Evolutionary conservation across 2,329 filamentous ascomycete genomes (phyloP).

Genomic region (Delphinella strobiligena): DNA sequence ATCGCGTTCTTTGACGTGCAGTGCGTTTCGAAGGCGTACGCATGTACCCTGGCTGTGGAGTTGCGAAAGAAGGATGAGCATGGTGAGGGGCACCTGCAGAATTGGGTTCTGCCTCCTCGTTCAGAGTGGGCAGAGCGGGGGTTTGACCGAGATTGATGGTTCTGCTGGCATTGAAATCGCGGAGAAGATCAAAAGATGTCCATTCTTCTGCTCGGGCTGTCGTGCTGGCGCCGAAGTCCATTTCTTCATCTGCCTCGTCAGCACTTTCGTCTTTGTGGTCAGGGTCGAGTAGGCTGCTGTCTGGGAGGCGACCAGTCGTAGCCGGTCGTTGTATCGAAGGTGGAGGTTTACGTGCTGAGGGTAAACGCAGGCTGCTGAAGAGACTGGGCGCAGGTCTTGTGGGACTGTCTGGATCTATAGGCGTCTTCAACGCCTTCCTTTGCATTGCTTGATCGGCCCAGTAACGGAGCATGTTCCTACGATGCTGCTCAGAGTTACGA

Average conservation of each 20-base stretch:
- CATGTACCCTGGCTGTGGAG: conserved; percentile 27
- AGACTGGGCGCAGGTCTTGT: conserved; percentile 5
- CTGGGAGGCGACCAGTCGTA: background rate
- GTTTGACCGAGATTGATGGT: background rate
- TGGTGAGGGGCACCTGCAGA: too few species aligned
- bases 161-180: conserved; percentile 14
- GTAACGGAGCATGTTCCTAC: conserved; percentile 41
- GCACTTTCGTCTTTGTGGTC: background rate
- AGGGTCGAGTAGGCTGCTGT: background rate
- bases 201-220: conserved; percentile 22
- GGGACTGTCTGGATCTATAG: conserved; percentile 9
- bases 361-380: conserved; percentile 9
- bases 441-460: conserved; percentile 38
- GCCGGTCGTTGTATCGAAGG: conserved; percentile 4
- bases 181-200: conserved; percentile 25
- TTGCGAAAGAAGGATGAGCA: conserved; percentile 10
- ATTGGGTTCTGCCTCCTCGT: too few species aligned
- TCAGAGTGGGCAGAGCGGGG: too few species aligned
- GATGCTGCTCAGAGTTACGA: conserved; percentile 42
- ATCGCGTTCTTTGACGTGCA: conserved; percentile 19
- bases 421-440: conserved; percentile 10
- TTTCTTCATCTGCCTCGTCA: conserved; percentile 3
- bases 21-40: conserved; percentile 34
- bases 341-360: conserved; percentile 8
- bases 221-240: conserved; percentile 15